Percentiles rank a stretch among this genome's conserved stretches.
phyloP scores from a whole-genome alignment of 1,284 basidiomycete species.

The Apiotrichum brassicae region DNA sequence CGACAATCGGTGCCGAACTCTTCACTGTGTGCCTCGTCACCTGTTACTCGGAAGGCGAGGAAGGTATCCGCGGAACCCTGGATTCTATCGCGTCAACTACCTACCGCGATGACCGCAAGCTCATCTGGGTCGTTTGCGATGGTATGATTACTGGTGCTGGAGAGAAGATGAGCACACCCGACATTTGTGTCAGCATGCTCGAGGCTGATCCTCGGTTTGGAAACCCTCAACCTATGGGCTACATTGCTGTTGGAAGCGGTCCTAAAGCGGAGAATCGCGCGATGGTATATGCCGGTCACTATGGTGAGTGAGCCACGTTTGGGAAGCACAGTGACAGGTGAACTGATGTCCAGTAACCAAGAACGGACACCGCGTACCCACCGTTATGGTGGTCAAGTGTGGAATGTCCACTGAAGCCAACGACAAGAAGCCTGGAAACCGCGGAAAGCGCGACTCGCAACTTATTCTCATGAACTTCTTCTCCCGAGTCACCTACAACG shows the following conservation, averaged over 20 bases:
- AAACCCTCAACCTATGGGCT: slow-evolving; percentile 93
- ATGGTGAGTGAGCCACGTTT: too few relatives aligned
- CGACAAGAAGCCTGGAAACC: slow-evolving; percentile 93
- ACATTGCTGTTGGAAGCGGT: slow-evolving; percentile 82
- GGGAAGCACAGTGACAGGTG: too few relatives aligned
- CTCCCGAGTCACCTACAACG: slow-evolving; percentile 96
- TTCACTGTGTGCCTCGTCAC: slow-evolving; percentile 94
- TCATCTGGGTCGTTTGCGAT: slow-evolving; percentile 92
- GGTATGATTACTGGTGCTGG: slow-evolving; percentile 98
- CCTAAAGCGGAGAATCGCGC: slow-evolving; percentile 86
- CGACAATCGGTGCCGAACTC: slow-evolving; percentile 86
- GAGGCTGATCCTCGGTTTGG: slow-evolving; percentile 94
- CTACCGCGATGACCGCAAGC: slow-evolving; percentile 85
- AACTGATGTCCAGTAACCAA: slow-evolving; percentile 15
- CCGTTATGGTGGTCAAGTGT: slow-evolving; percentile 95
- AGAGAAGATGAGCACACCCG: slow-evolving; percentile 89
- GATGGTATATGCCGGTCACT: slow-evolving; percentile 98
- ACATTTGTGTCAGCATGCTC: slow-evolving; percentile 86
- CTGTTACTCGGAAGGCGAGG: slow-evolving; percentile 95
- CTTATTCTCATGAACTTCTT: slow-evolving; percentile 99
- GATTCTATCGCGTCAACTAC: slow-evolving; percentile 85
- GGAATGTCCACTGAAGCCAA: slow-evolving; percentile 71
- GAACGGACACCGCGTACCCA: slow-evolving; percentile 79
- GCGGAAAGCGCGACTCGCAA: slow-evolving; percentile 97
- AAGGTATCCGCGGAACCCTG: slow-evolving; percentile 81